phyloP scores from a whole-genome alignment of 768 basidiomycete species.

The Collybiopsis confluens region DNA sequence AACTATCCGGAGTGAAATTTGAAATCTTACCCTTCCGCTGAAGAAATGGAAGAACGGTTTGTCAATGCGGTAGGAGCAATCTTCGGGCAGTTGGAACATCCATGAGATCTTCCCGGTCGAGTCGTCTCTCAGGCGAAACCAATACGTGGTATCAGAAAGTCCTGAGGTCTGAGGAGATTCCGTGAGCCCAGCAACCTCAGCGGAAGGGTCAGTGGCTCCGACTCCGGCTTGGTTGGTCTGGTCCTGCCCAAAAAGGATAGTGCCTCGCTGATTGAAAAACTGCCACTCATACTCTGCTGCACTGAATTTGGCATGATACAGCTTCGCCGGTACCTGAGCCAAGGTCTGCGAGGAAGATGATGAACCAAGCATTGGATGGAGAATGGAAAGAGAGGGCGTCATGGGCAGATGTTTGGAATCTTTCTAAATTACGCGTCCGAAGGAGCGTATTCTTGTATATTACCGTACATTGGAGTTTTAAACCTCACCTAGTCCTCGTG shows the following conservation, averaged over 20 bases:
- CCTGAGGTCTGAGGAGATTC: not conserved
- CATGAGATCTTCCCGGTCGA: constrained; percentile 58
- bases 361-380: not conserved
- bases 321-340: not conserved
- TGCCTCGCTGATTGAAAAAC: constrained; percentile 8
- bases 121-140: constrained; percentile 64
- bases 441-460: too few relatives aligned
- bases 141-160: constrained; percentile 28
- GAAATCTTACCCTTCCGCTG: constrained; percentile 78
- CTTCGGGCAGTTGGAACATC: constrained; percentile 59
- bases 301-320: constrained; percentile 6
- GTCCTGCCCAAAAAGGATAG: not conserved
- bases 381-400: not conserved
- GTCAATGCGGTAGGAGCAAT: constrained; percentile 73
- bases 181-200: not conserved
- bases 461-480: too few relatives aligned
- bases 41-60: constrained; percentile 92
- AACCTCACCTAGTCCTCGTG: too few relatives aligned
- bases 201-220: not conserved
- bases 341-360: not conserved
- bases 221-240: not conserved
- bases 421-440: too few relatives aligned
- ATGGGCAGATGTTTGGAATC: too few relatives aligned
- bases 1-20: too few relatives aligned
- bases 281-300: constrained; percentile 4